Percentiles rank a stretch among this genome's conserved stretches.
Evolutionary conservation across 495 filamentous ascomycete genomes (phyloP).

Genomic region (Bryoglossum gracile): DNA sequence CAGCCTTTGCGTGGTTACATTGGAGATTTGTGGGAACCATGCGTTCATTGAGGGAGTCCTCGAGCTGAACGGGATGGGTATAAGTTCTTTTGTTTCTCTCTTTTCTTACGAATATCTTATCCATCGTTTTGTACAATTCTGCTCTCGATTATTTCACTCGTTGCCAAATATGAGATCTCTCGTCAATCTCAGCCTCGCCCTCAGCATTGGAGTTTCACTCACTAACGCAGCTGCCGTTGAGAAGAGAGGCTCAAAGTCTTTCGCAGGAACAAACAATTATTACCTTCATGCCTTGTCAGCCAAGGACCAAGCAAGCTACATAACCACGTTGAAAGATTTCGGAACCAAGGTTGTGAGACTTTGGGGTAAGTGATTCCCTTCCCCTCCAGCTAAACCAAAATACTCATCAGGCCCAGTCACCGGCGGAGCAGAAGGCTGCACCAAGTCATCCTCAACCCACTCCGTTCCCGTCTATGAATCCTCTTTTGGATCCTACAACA

Average conservation of each 20-base stretch:
- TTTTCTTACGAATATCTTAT: background rate
- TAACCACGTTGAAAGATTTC: conserved; percentile 24
- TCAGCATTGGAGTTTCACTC: background rate
- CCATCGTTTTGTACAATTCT: background rate
- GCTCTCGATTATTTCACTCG: background rate
- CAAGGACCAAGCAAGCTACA: conserved; percentile 31
- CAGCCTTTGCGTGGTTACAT: background rate
- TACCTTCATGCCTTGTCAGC: conserved; percentile 29
- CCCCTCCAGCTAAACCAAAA: conserved; percentile 1
- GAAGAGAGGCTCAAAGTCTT: conserved; percentile 17
- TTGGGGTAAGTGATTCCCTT: conserved; percentile 26
- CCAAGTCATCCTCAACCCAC: conserved; percentile 16
- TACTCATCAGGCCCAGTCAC: no score
- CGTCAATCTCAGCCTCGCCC: background rate
- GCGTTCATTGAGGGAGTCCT: background rate
- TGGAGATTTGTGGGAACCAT: background rate
- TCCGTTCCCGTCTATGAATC: conserved; percentile 24
- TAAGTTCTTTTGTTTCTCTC: background rate
- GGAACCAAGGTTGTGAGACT: conserved; percentile 32
- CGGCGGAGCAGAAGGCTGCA: conserved; percentile 24
- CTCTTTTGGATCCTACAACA: conserved; percentile 28
- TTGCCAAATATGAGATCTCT: background rate
- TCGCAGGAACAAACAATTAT: conserved; percentile 31
- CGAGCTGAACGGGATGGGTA: background rate
- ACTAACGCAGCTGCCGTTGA: background rate